phyloP scores from a whole-genome alignment of 2,329 filamentous ascomycete genomes.

The Trichoderma asperellum region DNA sequence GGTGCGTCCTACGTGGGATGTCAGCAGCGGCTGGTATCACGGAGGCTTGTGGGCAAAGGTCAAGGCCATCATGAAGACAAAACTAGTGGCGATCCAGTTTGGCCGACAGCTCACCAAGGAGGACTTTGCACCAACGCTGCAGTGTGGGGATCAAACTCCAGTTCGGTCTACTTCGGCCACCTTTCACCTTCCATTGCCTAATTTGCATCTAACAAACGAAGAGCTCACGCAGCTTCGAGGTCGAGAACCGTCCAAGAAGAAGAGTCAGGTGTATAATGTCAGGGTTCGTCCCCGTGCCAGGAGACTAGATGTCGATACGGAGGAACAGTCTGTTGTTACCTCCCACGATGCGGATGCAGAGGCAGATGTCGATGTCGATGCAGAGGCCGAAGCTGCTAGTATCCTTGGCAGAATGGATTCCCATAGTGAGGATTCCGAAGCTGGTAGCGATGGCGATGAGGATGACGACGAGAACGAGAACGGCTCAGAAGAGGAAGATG shows the following conservation, averaged over 20 bases:
- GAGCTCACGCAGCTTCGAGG: slow-evolving; percentile 44
- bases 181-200: slow-evolving; percentile 42
- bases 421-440: slow-evolving; percentile 25
- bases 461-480: slow-evolving; percentile 35
- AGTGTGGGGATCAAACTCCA: slow-evolving; percentile 43
- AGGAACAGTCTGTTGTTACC: slow-evolving; percentile 30
- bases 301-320: not conserved
- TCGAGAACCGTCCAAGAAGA: slow-evolving; percentile 43
- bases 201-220: slow-evolving; percentile 43
- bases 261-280: slow-evolving; percentile 44
- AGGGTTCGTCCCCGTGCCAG: slow-evolving; percentile 32
- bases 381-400: slow-evolving; percentile 15
- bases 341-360: slow-evolving; percentile 31
- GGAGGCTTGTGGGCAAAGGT: slow-evolving; percentile 81
- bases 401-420: slow-evolving; percentile 19
- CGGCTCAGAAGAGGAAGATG: slow-evolving; percentile 29
- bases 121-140: slow-evolving; percentile 44
- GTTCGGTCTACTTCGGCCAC: slow-evolving; percentile 38
- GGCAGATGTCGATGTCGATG: not conserved
- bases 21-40: slow-evolving; percentile 80
- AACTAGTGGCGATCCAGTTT: slow-evolving; percentile 70
- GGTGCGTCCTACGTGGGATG: slow-evolving; percentile 62
- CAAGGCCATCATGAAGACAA: slow-evolving; percentile 85
- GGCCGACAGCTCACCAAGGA: slow-evolving; percentile 52
- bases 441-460: slow-evolving; percentile 31